Evolutionary conservation across 2,329 filamentous ascomycete genomes (phyloP).

Genomic region (Fusarium solani-melongenae): DNA sequence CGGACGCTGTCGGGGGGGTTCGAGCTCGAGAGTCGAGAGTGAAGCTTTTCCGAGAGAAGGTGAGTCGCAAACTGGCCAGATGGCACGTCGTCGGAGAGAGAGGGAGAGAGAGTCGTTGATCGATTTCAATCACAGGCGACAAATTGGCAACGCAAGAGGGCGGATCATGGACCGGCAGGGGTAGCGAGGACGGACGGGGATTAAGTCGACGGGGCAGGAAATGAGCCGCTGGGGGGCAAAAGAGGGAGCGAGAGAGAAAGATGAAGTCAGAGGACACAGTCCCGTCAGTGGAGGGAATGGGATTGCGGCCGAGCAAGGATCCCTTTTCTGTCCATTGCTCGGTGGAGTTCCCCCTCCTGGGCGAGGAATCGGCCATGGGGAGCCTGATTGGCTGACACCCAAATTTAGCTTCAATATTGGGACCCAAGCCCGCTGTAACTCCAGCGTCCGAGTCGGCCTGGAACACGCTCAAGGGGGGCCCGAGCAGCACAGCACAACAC

Average conservation of each 20-base stretch:
- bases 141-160: neutral
- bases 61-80: conserved; percentile 8
- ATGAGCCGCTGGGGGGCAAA: conserved; percentile 26
- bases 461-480: neutral
- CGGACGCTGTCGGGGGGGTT: neutral
- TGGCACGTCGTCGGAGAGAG: neutral
- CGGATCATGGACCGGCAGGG: neutral
- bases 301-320: neutral
- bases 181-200: neutral
- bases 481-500: neutral
- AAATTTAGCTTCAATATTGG: neutral
- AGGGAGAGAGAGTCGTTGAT: neutral
- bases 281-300: neutral
- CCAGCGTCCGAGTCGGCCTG: neutral
- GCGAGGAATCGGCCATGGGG: neutral
- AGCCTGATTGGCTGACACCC: neutral
- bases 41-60: neutral
- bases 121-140: neutral
- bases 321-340: neutral
- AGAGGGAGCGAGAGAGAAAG: conserved; percentile 1
- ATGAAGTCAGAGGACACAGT: conserved; percentile 27
- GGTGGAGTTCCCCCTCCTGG: neutral
- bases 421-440: neutral
- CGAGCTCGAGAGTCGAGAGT: neutral
- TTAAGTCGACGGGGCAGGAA: conserved; percentile 25